Evolutionary conservation across 208 protist genomes (phyloP).

Genomic region (Leishmania martiniquensis): DNA sequence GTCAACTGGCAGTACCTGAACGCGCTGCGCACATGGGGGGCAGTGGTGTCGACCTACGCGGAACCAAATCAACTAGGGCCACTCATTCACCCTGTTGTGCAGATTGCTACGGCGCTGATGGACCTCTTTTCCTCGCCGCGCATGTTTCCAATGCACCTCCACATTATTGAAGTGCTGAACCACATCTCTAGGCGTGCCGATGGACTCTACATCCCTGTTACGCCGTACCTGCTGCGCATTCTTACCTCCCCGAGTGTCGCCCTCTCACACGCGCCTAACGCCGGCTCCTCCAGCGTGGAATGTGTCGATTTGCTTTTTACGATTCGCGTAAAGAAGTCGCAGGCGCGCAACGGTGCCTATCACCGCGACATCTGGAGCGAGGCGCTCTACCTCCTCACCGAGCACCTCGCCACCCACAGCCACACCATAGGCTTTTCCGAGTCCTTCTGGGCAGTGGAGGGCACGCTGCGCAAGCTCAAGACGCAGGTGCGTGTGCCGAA

Average conservation of each 20-base stretch:
- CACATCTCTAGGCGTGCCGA: conserved; percentile 86
- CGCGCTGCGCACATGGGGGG: conserved; percentile 93
- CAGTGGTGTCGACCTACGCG: conserved; percentile 87
- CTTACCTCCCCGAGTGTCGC: conserved; percentile 86
- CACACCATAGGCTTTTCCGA: conserved; percentile 94
- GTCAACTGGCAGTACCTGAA: conserved; percentile 98
- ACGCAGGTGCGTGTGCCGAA: conserved; percentile 85
- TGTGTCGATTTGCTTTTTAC: conserved; percentile 85
- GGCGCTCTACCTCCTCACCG: conserved; percentile 87
- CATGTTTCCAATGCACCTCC: conserved; percentile 96
- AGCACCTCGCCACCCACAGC: conserved; percentile 86
- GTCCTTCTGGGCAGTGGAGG: conserved; percentile 87
- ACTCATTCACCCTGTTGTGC: conserved; percentile 94
- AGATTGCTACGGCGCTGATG: conserved; percentile 89
- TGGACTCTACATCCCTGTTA: conserved; percentile 93
- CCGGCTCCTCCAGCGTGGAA: conserved; percentile 40
- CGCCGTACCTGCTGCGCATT: conserved; percentile 93
- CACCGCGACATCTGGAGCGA: conserved; percentile 80
- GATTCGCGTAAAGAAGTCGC: conserved; percentile 91
- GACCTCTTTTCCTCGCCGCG: conserved; percentile 92
- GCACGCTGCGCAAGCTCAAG: conserved; percentile 85
- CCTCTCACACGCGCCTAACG: conserved; percentile 44
- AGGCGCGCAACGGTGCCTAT: conserved; percentile 72
- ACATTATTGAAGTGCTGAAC: conserved; percentile 93
- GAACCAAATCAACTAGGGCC: conserved; percentile 86